These are phyloP conservation scores for Excoecaria agallocha DNA, from an alignment of 345 rosid species.

Conservation along the genomic window DNA sequence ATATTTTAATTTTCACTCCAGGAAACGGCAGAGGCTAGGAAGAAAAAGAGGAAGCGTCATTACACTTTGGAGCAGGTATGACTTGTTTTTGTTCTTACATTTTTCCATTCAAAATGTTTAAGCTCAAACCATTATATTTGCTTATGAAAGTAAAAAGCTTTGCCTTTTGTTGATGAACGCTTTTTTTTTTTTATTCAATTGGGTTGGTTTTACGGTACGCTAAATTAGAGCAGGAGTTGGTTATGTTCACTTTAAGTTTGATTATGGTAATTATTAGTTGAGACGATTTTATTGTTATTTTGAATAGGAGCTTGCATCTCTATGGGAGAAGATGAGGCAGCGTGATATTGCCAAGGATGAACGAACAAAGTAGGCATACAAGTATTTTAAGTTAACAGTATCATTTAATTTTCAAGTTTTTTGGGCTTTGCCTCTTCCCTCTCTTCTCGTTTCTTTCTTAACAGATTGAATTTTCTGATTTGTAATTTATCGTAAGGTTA, in stretches of 20 bases:
- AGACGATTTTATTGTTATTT: not conserved
- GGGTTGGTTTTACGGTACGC: no score
- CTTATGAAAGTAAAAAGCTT: not conserved
- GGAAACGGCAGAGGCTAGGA: conserved; percentile 80
- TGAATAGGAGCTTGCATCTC: conserved; percentile 74
- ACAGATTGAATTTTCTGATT: not conserved
- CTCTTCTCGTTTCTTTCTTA: not conserved
- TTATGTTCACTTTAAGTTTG: not conserved
- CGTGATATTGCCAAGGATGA: conserved; percentile 80
- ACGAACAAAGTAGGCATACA: conserved; percentile 60
- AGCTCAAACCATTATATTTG: not conserved
- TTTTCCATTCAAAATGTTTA: not conserved
- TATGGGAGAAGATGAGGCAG: conserved; percentile 95
- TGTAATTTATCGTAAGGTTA: conserved; percentile 38
- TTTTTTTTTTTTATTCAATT: no score
- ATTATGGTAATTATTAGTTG: not conserved
- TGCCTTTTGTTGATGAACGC: not conserved
- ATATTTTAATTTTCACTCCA: conserved; percentile 18
- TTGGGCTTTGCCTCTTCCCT: not conserved
- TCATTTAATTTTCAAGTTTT: not conserved
- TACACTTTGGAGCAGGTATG: conserved; percentile 78
- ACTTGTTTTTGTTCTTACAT: not conserved
- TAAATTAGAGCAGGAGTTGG: not conserved
- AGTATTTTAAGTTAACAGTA: not conserved
- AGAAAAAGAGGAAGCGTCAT: conserved; percentile 80